Conservation (phyloP, 2,329 filamentous ascomycete species). For the Sporothrix inflata region DNA sequence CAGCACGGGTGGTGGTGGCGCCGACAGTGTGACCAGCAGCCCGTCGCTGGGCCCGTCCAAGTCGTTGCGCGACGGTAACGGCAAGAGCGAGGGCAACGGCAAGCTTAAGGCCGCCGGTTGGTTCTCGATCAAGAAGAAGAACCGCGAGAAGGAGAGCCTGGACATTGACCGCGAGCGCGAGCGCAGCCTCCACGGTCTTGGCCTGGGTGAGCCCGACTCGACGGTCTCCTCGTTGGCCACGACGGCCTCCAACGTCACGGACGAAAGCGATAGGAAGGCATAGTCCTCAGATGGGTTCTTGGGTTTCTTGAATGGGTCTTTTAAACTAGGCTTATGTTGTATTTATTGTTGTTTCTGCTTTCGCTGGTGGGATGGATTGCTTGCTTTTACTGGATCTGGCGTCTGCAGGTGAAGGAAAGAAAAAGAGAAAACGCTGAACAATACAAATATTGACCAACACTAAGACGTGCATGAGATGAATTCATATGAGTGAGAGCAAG, state of each 20-base stretch:
- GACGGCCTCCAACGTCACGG: slow-evolving; percentile 7
- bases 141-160: slow-evolving; percentile 59
- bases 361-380: neutral
- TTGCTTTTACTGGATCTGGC: neutral
- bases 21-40: slow-evolving; percentile 61
- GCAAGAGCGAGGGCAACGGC: slow-evolving; percentile 40
- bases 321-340: neutral
- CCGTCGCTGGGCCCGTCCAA: slow-evolving; percentile 58
- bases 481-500: neutral
- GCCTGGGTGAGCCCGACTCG: slow-evolving; percentile 31
- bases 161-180: slow-evolving; percentile 52
- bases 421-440: slow-evolving; percentile 9
- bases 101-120: slow-evolving; percentile 51
- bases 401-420: slow-evolving; percentile 7
- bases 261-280: slow-evolving; percentile 29
- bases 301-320: neutral
- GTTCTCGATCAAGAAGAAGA: slow-evolving; percentile 64
- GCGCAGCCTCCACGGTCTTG: slow-evolving; percentile 21
- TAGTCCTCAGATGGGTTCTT: neutral
- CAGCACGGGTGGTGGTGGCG: slow-evolving; percentile 45
- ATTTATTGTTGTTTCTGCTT: neutral
- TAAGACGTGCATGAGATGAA: neutral
- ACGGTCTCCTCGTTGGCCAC: slow-evolving; percentile 29
- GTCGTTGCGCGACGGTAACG: slow-evolving; percentile 43
- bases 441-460: neutral